These are phyloP conservation scores for Xylariaceae sp. DNA, from an alignment of 2,329 filamentous ascomycete species.

Conservation along the genomic window DNA sequence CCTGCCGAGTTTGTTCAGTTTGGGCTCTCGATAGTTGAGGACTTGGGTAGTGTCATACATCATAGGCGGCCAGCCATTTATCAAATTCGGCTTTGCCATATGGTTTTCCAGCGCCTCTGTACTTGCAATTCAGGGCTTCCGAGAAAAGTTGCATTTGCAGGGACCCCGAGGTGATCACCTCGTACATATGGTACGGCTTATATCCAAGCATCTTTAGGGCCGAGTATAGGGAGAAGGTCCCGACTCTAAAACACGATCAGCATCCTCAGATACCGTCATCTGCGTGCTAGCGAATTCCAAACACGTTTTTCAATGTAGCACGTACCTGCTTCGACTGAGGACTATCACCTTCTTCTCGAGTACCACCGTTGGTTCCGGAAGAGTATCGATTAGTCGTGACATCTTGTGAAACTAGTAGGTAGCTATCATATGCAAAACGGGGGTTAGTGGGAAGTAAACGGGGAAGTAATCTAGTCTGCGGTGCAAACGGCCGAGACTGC, in stretches of 20 bases:
- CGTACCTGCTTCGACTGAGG: slow-evolving; percentile 15
- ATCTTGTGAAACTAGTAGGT: slow-evolving; percentile 4
- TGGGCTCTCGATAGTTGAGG: neutral
- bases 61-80: slow-evolving; percentile 20
- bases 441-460: too few relatives aligned
- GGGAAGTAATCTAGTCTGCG: neutral
- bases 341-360: slow-evolving; percentile 17
- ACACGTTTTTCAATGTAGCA: neutral
- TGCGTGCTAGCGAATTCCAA: neutral
- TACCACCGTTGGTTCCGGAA: slow-evolving; percentile 10
- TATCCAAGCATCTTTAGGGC: slow-evolving; percentile 20
- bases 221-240: slow-evolving; percentile 20
- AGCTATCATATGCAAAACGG: too few relatives aligned
- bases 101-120: slow-evolving; percentile 13
- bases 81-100: slow-evolving; percentile 21
- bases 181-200: slow-evolving; percentile 20
- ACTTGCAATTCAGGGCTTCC: slow-evolving; percentile 18
- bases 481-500: neutral
- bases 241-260: slow-evolving; percentile 9
- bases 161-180: slow-evolving; percentile 8
- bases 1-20: slow-evolving; percentile 3
- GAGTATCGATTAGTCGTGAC: slow-evolving; percentile 16
- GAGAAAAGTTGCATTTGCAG: slow-evolving; percentile 14
- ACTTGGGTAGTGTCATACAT: slow-evolving; percentile 4
- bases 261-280: neutral